These are phyloP conservation scores for Ophiocordyceps unilateralis DNA, from an alignment of 2,329 filamentous ascomycete species.

Conservation along the genomic window DNA sequence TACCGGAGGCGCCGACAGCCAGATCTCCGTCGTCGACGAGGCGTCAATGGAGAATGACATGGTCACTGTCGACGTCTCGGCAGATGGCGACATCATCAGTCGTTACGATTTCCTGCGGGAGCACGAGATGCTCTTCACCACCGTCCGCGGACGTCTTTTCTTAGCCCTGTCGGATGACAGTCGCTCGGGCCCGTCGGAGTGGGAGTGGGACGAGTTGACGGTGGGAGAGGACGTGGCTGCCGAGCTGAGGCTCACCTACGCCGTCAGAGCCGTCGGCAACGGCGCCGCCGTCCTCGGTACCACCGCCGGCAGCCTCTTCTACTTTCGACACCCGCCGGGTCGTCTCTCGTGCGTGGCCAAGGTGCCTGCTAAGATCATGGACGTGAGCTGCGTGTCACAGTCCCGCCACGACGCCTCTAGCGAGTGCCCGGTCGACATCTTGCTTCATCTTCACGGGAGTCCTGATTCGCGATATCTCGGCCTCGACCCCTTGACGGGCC, in stretches of 20 bases:
- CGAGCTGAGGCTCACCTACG: constrained; percentile 29
- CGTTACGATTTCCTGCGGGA: constrained; percentile 46
- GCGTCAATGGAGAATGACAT: constrained; percentile 1
- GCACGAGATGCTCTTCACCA: constrained; percentile 34
- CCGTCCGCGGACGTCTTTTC: constrained; percentile 44
- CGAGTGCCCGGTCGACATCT: constrained; percentile 12
- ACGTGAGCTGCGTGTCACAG: constrained; percentile 25
- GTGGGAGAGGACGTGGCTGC: constrained; percentile 15
- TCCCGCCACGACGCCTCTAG: not conserved
- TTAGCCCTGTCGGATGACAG: too few species aligned
- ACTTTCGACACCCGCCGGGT: constrained; percentile 16
- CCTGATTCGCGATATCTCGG: constrained; percentile 25
- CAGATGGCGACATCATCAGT: constrained; percentile 29
- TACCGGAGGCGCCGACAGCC: constrained; percentile 77
- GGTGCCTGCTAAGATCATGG: constrained; percentile 30
- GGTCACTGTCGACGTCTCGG: constrained; percentile 10
- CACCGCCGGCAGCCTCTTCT: constrained; percentile 28
- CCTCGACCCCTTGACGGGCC: constrained; percentile 15
- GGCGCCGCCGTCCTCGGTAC: constrained; percentile 30
- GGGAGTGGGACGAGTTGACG: constrained; percentile 25
- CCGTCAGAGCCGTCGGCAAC: constrained; percentile 21
- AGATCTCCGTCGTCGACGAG: constrained; percentile 32
- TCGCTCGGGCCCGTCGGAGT: too few species aligned
- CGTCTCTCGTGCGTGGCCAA: constrained; percentile 17
- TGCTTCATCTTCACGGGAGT: constrained; percentile 29